A percentile compares a stretch with the other conserved stretches of the same genome.
Evolutionary conservation across 768 basidiomycete species (phyloP).

Genomic region (Pisolithus orientalis): DNA sequence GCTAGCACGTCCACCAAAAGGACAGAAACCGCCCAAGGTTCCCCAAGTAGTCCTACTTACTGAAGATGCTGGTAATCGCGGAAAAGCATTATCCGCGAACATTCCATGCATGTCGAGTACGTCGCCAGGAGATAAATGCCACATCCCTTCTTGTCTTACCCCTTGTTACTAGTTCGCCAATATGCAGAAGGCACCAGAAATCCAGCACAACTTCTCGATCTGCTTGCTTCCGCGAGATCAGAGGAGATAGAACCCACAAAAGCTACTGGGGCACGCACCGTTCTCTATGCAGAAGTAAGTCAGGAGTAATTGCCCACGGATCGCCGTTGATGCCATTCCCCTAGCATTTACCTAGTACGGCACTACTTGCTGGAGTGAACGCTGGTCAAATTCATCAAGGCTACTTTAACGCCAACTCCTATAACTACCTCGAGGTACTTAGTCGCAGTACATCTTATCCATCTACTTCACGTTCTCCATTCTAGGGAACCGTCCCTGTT

Average conservation of each 20-base stretch:
- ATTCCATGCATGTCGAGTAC: conserved; percentile 60
- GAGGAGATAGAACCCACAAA: conserved; percentile 60
- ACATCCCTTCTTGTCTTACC: neutral
- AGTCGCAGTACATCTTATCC: neutral
- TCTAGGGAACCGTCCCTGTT: conserved; percentile 74
- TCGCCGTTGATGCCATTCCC: neutral
- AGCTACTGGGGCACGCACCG: conserved; percentile 45
- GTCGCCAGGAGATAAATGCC: neutral
- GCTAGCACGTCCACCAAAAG: conserved; percentile 43
- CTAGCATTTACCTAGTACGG: conserved; percentile 74
- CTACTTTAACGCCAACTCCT: conserved; percentile 90
- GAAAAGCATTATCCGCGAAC: conserved; percentile 63
- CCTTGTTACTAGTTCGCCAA: conserved; percentile 46
- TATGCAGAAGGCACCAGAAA: conserved; percentile 76
- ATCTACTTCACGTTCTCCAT: neutral
- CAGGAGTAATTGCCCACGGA: neutral
- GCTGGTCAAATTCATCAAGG: conserved; percentile 83
- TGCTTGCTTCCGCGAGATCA: conserved; percentile 65
- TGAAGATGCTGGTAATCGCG: conserved; percentile 81
- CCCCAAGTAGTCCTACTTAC: conserved; percentile 78
- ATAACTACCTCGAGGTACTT: conserved; percentile 92
- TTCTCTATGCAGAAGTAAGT: conserved; percentile 71
- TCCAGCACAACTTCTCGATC: conserved; percentile 65
- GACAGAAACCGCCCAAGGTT: conserved; percentile 35
- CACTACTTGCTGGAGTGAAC: conserved; percentile 77